Evolutionary conservation across 2,329 filamentous ascomycete species (phyloP).

Genomic region (Nemania bipapillata): DNA sequence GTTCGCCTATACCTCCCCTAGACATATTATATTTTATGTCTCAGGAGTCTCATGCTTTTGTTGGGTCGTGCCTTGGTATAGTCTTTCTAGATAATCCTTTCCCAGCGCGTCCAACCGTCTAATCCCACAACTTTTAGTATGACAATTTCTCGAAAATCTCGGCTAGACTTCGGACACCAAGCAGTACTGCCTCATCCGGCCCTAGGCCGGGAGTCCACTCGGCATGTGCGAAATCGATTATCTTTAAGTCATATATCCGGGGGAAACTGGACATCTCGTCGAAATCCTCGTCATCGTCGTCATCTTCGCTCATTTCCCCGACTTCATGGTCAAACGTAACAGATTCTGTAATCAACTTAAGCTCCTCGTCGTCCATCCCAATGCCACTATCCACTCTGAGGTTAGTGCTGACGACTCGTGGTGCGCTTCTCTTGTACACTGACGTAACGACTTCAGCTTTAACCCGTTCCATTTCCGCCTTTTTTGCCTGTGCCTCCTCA

Average conservation of each 20-base stretch:
- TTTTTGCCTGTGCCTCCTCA: constrained; percentile 62
- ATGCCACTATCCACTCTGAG: constrained; percentile 68
- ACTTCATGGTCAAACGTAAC: constrained; percentile 32
- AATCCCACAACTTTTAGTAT: constrained; percentile 40
- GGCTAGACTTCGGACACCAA: constrained; percentile 76
- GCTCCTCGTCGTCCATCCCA: constrained; percentile 60
- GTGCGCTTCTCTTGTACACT: constrained; percentile 42
- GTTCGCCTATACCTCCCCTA: constrained; percentile 29
- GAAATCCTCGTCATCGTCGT: constrained; percentile 61
- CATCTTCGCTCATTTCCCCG: constrained; percentile 58
- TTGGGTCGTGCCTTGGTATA: not conserved
- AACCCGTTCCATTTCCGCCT: constrained; percentile 13
- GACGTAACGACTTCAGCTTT: constrained; percentile 54
- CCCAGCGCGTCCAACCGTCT: not conserved
- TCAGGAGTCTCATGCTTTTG: constrained; percentile 14
- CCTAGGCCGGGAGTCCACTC: constrained; percentile 82
- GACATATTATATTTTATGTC: constrained; percentile 17
- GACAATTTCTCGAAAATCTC: constrained; percentile 76
- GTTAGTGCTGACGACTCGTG: constrained; percentile 48
- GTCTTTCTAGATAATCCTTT: not conserved
- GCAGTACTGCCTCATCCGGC: constrained; percentile 83
- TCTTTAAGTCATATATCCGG: constrained; percentile 78
- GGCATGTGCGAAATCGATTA: constrained; percentile 98
- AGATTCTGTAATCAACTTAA: constrained; percentile 42
- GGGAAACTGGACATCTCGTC: constrained; percentile 64